phyloP scores from a whole-genome alignment of 2,329 filamentous ascomycete genomes.

The Colletotrichum liriopes region DNA sequence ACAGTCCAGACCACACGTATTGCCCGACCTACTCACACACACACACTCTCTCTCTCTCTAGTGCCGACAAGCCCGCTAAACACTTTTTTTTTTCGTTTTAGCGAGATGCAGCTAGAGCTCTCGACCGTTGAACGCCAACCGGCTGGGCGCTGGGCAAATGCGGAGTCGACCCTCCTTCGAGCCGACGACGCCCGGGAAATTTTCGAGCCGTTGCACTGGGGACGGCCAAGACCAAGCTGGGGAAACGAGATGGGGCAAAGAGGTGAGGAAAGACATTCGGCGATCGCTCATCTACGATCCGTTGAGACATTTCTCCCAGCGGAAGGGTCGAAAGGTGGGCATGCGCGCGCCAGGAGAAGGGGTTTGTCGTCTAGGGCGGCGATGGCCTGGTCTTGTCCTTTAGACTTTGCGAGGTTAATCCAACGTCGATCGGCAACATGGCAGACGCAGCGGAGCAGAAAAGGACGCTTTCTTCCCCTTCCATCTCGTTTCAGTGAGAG shows the following conservation, averaged over 20 bases:
- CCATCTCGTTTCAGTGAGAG: neutral
- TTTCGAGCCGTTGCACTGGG: conserved; percentile 19
- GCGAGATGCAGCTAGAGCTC: neutral
- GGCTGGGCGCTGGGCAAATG: conserved; percentile 13
- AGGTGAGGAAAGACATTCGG: conserved; percentile 1
- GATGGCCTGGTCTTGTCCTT: neutral
- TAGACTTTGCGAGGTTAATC: conserved; percentile 17
- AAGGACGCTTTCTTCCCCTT: neutral
- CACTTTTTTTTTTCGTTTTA: neutral
- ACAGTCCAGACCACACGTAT: neutral
- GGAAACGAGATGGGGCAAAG: conserved; percentile 7
- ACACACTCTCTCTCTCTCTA: neutral
- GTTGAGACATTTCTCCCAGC: conserved; percentile 25
- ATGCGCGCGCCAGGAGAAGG: neutral
- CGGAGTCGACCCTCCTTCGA: neutral
- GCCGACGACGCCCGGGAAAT: conserved; percentile 30
- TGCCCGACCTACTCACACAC: too few relatives aligned
- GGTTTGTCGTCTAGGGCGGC: neutral
- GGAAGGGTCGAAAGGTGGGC: neutral
- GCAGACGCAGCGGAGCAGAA: conserved; percentile 4
- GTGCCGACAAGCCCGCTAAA: neutral
- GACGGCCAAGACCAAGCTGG: conserved; percentile 1
- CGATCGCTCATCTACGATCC: conserved; percentile 14
- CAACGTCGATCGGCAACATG: conserved; percentile 11
- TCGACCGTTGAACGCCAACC: conserved; percentile 10